phyloP scores from a whole-genome alignment of 1,284 basidiomycete species.

The Dichomitus squalens region DNA sequence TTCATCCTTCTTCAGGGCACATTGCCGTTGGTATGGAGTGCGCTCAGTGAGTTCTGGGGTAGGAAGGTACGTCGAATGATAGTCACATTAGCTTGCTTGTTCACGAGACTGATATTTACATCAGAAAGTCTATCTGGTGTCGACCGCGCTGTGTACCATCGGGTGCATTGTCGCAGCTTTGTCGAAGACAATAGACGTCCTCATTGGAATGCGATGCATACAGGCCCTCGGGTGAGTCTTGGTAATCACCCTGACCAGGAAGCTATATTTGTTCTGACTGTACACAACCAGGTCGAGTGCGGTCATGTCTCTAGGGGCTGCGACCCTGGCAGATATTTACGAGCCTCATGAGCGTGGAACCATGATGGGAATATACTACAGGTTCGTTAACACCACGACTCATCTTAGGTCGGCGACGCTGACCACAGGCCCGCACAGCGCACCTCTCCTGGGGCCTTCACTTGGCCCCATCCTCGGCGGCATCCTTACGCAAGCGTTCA shows the following conservation, averaged over 20 bases:
- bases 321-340: conserved; percentile 82
- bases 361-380: conserved; percentile 79
- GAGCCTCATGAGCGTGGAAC: conserved; percentile 79
- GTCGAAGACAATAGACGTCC: conserved; percentile 64
- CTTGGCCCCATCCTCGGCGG: conserved; percentile 78
- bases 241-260: not conserved
- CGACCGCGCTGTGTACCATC: conserved; percentile 59
- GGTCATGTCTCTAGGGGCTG: conserved; percentile 79
- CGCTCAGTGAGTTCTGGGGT: conserved; percentile 78
- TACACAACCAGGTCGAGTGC: conserved; percentile 61
- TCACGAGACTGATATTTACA: conserved; percentile 1
- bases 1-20: conserved; percentile 83
- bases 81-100: not conserved
- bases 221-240: conserved; percentile 63
- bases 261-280: not conserved
- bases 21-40: conserved; percentile 71
- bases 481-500: conserved; percentile 64
- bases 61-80: conserved; percentile 57
- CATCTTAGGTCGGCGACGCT: conserved; percentile 30
- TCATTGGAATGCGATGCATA: conserved; percentile 75
- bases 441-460: conserved; percentile 50
- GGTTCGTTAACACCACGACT: conserved; percentile 12
- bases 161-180: conserved; percentile 69
- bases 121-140: conserved; percentile 68
- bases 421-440: conserved; percentile 33